Conservation (phyloP, 2,329 filamentous ascomycete species). For the Apiospora aurea region DNA sequence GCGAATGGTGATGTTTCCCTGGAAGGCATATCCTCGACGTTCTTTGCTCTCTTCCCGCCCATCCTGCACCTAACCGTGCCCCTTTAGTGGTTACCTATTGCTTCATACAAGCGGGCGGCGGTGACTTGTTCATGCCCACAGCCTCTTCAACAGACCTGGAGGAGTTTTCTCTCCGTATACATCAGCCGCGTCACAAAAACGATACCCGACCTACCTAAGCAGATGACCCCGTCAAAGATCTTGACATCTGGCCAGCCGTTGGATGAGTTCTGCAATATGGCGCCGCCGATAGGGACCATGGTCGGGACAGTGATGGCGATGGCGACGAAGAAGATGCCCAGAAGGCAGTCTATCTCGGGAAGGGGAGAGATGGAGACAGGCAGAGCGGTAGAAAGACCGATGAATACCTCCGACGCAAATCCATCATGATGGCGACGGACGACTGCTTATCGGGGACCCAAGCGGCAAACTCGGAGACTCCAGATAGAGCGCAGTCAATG, state of each 20-base stretch:
- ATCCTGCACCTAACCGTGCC: no score
- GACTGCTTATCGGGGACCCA: constrained; percentile 53
- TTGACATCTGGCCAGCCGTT: constrained; percentile 62
- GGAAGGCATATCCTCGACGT: no score
- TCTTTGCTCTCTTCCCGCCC: no score
- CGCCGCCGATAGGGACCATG: no score
- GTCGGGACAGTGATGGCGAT: no score
- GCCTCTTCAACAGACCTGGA: no score
- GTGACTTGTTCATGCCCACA: no score
- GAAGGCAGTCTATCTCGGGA: constrained; percentile 70
- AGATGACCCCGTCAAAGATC: constrained; percentile 67
- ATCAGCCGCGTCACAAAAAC: constrained; percentile 34
- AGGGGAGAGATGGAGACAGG: constrained; percentile 73
- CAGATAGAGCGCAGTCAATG: constrained; percentile 38
- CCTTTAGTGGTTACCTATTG: no score
- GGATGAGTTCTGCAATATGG: constrained; percentile 56
- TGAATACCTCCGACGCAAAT: constrained; percentile 69
- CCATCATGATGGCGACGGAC: constrained; percentile 63
- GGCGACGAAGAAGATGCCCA: constrained; percentile 68
- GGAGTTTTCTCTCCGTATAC: no score
- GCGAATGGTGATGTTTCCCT: no score
- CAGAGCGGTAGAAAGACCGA: constrained; percentile 67
- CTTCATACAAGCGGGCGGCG: no score
- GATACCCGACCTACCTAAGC: constrained; percentile 36
- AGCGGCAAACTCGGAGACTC: constrained; percentile 48